Evolutionary conservation across 148 eudicot genomes (phyloP).

Genomic region (Heliosperma pusillum): DNA sequence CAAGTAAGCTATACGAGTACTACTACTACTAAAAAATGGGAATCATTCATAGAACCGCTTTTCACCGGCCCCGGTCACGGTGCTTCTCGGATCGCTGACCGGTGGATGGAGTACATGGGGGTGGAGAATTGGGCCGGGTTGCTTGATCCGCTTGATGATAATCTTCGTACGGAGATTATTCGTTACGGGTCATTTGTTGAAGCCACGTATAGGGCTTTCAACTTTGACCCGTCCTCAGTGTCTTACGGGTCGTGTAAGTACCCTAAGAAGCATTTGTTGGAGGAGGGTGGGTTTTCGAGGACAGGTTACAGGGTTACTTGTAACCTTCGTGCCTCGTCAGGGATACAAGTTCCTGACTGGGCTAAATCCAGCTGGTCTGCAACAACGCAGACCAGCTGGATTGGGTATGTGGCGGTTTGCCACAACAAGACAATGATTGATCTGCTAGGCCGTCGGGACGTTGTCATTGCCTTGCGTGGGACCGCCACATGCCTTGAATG

Average conservation of each 20-base stretch:
- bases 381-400: conserved; percentile 53
- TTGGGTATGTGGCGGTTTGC: conserved; percentile 81
- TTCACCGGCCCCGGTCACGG: too few species aligned
- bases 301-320: conserved; percentile 55
- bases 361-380: conserved; percentile 31
- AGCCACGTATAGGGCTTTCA: conserved; percentile 57
- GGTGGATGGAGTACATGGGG: conserved; percentile 82
- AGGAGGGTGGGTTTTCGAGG: conserved; percentile 34
- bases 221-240: conserved; percentile 55
- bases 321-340: conserved; percentile 64
- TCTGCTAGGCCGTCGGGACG: conserved; percentile 72
- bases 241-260: conserved; percentile 42
- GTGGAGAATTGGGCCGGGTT: conserved; percentile 67
- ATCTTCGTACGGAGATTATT: conserved; percentile 55
- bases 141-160: conserved; percentile 72
- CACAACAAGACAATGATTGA: conserved; percentile 48
- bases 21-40: too few species aligned
- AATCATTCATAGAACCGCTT: too few species aligned
- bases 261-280: conserved; percentile 29
- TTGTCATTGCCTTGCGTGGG: conserved; percentile 77
- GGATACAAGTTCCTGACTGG: conserved; percentile 67
- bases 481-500: conserved; percentile 85
- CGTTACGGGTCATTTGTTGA: conserved; percentile 78
- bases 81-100: conserved; percentile 25
- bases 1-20: conserved; percentile 11